phyloP scores from a whole-genome alignment of 306 rosid genomes.

The Luffa aegyptiaca region DNA sequence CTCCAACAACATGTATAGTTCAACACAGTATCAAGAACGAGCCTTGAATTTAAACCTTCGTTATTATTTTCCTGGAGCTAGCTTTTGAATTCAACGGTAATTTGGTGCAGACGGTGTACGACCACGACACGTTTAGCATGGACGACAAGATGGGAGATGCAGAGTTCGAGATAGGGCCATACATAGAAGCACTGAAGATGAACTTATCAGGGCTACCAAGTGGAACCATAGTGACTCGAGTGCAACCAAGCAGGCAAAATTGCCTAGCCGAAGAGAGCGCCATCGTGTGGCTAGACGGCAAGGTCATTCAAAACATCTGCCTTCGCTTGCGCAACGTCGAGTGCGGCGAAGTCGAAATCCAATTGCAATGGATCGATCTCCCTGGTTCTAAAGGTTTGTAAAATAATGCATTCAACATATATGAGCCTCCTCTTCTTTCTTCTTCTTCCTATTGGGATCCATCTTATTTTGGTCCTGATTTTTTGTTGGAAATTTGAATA shows the following conservation, averaged over 20 bases:
- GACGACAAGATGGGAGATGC: conserved; percentile 71
- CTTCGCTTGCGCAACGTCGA: conserved; percentile 49
- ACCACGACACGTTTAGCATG: conserved; percentile 42
- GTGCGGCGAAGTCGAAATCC: conserved; percentile 52
- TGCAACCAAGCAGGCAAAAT: conserved; percentile 40
- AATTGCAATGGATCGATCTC: conserved; percentile 53
- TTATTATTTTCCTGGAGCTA: no score
- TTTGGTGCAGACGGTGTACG: conserved; percentile 36
- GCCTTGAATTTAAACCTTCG: no score
- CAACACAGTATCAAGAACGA: no score
- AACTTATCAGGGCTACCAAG: conserved; percentile 18
- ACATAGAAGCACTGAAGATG: conserved; percentile 35
- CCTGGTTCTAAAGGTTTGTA: conserved; percentile 38
- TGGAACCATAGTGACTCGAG: conserved; percentile 32
- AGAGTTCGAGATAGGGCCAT: conserved; percentile 28
- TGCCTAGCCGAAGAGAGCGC: conserved; percentile 48
- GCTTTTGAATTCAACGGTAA: not conserved
- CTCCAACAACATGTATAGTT: no score
- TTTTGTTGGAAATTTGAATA: no score
- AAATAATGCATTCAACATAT: not conserved
- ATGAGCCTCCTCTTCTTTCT: not conserved
- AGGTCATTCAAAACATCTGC: conserved; percentile 33
- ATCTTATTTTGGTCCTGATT: not conserved
- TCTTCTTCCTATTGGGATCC: not conserved
- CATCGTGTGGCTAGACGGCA: conserved; percentile 22